phyloP scores from a whole-genome alignment of 2,329 filamentous ascomycete genomes.

The Parafenestella ontariensis region DNA sequence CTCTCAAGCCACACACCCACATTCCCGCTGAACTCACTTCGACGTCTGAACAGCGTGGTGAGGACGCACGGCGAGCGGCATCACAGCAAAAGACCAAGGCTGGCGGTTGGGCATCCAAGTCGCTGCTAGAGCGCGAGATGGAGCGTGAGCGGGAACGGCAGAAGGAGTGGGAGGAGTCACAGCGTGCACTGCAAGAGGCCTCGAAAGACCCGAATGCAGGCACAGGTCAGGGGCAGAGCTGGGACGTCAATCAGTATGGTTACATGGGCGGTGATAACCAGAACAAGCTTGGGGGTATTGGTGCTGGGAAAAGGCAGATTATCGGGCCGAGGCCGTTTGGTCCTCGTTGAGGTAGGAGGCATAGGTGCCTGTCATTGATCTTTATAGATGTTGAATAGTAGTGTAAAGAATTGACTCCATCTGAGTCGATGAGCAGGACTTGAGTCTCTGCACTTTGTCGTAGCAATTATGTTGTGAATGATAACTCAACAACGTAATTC shows the following conservation, averaged over 20 bases:
- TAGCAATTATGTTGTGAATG: no score
- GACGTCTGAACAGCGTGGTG: slow-evolving; percentile 67
- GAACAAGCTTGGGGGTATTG: slow-evolving; percentile 67
- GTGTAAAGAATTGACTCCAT: background rate
- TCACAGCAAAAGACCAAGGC: slow-evolving; percentile 68
- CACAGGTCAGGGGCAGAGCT: slow-evolving; percentile 71
- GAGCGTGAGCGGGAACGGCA: slow-evolving; percentile 79
- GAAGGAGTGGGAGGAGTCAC: slow-evolving; percentile 79
- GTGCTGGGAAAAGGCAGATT: slow-evolving; percentile 74
- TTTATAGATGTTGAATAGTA: background rate
- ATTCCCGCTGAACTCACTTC: slow-evolving; percentile 61
- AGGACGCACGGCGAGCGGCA: slow-evolving; percentile 66
- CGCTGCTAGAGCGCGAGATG: slow-evolving; percentile 80
- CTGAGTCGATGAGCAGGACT: no score
- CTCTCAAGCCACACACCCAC: slow-evolving; percentile 51
- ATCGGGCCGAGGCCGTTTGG: slow-evolving; percentile 74
- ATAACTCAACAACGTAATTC: no score
- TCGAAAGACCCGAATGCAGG: slow-evolving; percentile 65
- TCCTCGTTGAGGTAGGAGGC: slow-evolving; percentile 14
- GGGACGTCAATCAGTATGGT: slow-evolving; percentile 80
- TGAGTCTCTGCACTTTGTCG: no score
- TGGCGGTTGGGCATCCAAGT: slow-evolving; percentile 70
- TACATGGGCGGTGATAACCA: slow-evolving; percentile 78
- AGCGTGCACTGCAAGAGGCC: slow-evolving; percentile 68
- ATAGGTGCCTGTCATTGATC: background rate